Evolutionary conservation across 495 filamentous ascomycete genomes (phyloP).

Genomic region (Hyaloscypha hepaticicola): DNA sequence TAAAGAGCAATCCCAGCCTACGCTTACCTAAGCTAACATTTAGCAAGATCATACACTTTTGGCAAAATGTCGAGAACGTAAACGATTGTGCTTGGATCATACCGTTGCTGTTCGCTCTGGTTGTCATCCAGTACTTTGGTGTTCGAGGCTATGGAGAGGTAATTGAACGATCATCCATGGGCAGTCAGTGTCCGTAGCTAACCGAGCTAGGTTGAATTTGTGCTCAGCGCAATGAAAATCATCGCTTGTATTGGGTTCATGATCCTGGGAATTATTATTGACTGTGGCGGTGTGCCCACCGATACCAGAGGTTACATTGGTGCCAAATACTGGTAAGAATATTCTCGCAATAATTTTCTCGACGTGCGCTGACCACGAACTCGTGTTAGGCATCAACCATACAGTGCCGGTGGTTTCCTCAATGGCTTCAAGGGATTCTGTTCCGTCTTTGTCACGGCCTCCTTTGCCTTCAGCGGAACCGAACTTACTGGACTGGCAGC

Average conservation of each 20-base stretch:
- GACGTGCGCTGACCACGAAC: neutral
- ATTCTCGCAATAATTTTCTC: constrained; percentile 1
- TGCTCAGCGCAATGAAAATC: constrained; percentile 83
- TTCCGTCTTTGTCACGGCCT: constrained; percentile 63
- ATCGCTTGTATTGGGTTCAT: constrained; percentile 84
- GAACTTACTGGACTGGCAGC: constrained; percentile 89
- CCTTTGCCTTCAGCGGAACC: constrained; percentile 87
- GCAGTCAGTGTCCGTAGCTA: neutral
- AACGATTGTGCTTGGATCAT: constrained; percentile 63
- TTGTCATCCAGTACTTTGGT: constrained; percentile 80
- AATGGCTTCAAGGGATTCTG: constrained; percentile 71
- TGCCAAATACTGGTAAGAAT: constrained; percentile 69
- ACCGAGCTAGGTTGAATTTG: constrained; percentile 62
- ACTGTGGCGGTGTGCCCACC: constrained; percentile 66
- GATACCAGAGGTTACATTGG: constrained; percentile 72
- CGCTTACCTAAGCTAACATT: too few species aligned
- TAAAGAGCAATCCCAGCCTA: too few species aligned
- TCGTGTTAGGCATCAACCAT: constrained; percentile 4
- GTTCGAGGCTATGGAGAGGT: constrained; percentile 87
- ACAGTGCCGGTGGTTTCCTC: constrained; percentile 60
- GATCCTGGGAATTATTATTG: constrained; percentile 79
- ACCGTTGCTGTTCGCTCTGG: constrained; percentile 70
- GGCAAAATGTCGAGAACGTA: constrained; percentile 48
- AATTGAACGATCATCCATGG: constrained; percentile 1
- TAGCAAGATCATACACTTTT: constrained; percentile 51